Evolutionary conservation across 768 basidiomycete species (phyloP), one percentile per base, ranked within the genome.

Genomic region (Pleurotus platypus): DNA sequence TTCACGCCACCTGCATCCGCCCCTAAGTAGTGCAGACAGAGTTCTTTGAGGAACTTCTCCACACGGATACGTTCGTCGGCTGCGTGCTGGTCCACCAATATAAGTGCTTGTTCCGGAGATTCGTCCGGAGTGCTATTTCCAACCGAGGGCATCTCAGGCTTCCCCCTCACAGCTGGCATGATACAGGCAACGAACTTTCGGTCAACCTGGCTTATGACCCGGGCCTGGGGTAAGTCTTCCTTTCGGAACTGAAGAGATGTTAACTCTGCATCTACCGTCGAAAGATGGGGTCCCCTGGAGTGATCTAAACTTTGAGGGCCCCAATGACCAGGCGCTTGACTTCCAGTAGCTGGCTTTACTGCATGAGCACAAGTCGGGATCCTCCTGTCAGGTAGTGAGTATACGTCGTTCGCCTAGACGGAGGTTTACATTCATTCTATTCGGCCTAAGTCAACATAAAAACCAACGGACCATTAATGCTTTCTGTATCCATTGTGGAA

Each of bases 41-140:
- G 67, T 47, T 84, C 82, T 60, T 77, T 79, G 62, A 96, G 77
- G 68, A 92, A 89, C 24, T 75, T 72, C 72, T 99, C 97, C 58
- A 98, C 92, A 18, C 95, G 85, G 46, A 98, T 75, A 18, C 97
- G 86, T 71, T 99, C 97, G 67, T 97, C 93, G n/a, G 95, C 96
- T 11, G 97, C 97, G 68, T 99, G 97, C 69, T 99, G 97, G 74
- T 99, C 97, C 47, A 99, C 79, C 51, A 98, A 78, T 30, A 96
- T 76, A 27, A 98, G 79, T 26, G 68, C 61, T 47, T 62, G 62
- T 22, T 70, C 61, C 40, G 58, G 49, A 45, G 53, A 30, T 48
- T 49, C 45, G 37, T 45, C 45, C 37, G 49, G 56, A 11, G 51
- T 45, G 22, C 16, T 35, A 56, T 57, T 60, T 39, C 58, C 40